Percentiles rank a stretch among this genome's conserved stretches.
These are phyloP conservation scores for Ascosphaera aggregata DNA, from an alignment of 2,329 filamentous ascomycete species.

Conservation along the genomic window DNA sequence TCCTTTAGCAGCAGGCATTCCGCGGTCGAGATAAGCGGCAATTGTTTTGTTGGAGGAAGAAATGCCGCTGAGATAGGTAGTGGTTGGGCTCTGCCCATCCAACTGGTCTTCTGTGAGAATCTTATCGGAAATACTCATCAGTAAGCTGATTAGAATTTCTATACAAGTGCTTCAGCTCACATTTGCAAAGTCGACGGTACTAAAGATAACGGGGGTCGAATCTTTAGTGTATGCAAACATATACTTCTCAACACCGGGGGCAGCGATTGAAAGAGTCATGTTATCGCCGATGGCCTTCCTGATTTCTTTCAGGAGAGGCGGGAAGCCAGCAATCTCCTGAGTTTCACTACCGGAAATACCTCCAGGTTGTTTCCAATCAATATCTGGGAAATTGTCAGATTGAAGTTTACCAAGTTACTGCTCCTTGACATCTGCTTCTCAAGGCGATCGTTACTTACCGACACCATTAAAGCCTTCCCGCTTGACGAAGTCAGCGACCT, in stretches of 20 bases:
- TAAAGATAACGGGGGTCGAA: conserved; percentile 34
- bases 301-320: conserved; percentile 34
- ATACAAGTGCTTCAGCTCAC: conserved; percentile 2
- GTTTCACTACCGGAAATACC: conserved; percentile 22
- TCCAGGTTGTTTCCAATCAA: conserved; percentile 41
- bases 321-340: conserved; percentile 36
- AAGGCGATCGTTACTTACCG: conserved; percentile 15
- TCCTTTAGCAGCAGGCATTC: conserved; percentile 30
- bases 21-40: conserved; percentile 35
- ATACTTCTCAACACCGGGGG: conserved; percentile 37
- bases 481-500: conserved; percentile 39
- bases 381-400: conserved; percentile 19
- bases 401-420: too few species aligned
- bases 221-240: conserved; percentile 42
- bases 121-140: not conserved
- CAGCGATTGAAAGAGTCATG: conserved; percentile 42
- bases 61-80: conserved; percentile 43
- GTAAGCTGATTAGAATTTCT: not conserved
- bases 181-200: conserved; percentile 41
- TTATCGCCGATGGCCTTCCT: conserved; percentile 31
- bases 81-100: conserved; percentile 41
- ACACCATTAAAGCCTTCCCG: conserved; percentile 41
- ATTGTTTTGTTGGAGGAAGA: conserved; percentile 29
- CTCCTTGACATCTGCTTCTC: too few species aligned
- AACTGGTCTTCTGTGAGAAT: conserved; percentile 52